Evolutionary conservation across 1,139 yeast genomes (phyloP), one percentile per base, ranked within the genome.

Genomic region (Lodderomyces elongisporus): DNA sequence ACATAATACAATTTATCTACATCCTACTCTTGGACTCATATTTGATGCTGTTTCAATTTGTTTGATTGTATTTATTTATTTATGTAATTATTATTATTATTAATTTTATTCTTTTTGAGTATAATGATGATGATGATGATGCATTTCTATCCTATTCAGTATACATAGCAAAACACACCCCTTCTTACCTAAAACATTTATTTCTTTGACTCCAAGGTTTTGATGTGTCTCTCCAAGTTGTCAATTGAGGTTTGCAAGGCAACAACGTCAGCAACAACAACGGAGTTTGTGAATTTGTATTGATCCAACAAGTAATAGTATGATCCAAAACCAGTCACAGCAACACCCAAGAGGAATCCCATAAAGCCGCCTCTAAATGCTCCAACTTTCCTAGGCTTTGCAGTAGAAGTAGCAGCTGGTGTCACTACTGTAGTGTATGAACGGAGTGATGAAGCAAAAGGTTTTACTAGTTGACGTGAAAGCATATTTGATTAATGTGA

Each of bases 251-350:
- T 72, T 46, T 82, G 85, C 52, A 85, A 74, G 20, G 79, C 64
- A 39, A 83, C 66, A 17, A 85, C 84, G 51, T 85, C 95, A 33
- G 85, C 75, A 38, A 84, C 73, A 39, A 85, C 75, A 15, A 82
- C 84, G 46, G 72, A 72, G 56, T 80, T 83, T 47, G 91, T 76
- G 39, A 71, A 63, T 51, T 81, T 78, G 69, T 83, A 84, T 56
- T 83, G 85, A 49, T 84, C 93, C 40, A 85, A 62, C 45, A 85
- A 66, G 58, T 84, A 85, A 57, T 77, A 81, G 63, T 85, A 85
- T 9, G 91, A 79, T 7, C 76, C 85, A 36, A 73, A 74, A 2
- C 94, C 91, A 17, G 95, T 81, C 42, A 70, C 57, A 16, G 85
- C 68, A 28, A 82, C 83, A 30, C 95, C 95, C 25, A 80, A 66